Percentiles rank a stretch among this genome's conserved stretches.
phyloP scores from a whole-genome alignment of 2,329 filamentous ascomycete genomes.

The Diaporthe sp. region DNA sequence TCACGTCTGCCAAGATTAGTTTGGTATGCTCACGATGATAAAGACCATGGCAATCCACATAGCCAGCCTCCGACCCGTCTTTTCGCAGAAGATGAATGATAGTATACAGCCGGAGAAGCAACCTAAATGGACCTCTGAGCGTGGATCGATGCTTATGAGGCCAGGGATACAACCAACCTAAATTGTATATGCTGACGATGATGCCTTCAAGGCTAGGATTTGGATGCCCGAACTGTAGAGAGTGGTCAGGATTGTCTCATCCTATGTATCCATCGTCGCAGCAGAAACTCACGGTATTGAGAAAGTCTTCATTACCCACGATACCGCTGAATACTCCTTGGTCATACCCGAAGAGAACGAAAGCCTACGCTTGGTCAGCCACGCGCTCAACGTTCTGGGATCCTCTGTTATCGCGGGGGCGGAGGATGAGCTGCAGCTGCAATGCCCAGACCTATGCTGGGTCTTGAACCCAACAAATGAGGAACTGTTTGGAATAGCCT shows the following conservation, averaged over 20 bases:
- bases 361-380: slow-evolving; percentile 40
- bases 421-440: background rate
- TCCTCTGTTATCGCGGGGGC: background rate
- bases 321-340: slow-evolving; percentile 65
- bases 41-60: slow-evolving; percentile 48
- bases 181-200: slow-evolving; percentile 55
- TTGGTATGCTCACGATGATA: slow-evolving; percentile 43
- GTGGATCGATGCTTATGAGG: too few relatives aligned
- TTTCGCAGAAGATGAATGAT: slow-evolving; percentile 44
- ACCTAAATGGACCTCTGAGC: slow-evolving; percentile 48
- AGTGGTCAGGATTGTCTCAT: background rate
- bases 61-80: slow-evolving; percentile 43
- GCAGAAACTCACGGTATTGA: slow-evolving; percentile 45
- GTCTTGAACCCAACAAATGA: background rate
- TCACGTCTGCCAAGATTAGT: background rate
- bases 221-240: slow-evolving; percentile 51
- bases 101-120: slow-evolving; percentile 54
- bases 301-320: slow-evolving; percentile 60
- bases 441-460: background rate
- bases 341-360: slow-evolving; percentile 60
- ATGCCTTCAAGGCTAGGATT: slow-evolving; percentile 55
- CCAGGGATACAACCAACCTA: slow-evolving; percentile 53
- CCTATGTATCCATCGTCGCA: too few relatives aligned
- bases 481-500: background rate
- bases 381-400: too few relatives aligned